Evolutionary conservation across 768 basidiomycete species (phyloP).

Genomic region (Tricholoma furcatifolium): DNA sequence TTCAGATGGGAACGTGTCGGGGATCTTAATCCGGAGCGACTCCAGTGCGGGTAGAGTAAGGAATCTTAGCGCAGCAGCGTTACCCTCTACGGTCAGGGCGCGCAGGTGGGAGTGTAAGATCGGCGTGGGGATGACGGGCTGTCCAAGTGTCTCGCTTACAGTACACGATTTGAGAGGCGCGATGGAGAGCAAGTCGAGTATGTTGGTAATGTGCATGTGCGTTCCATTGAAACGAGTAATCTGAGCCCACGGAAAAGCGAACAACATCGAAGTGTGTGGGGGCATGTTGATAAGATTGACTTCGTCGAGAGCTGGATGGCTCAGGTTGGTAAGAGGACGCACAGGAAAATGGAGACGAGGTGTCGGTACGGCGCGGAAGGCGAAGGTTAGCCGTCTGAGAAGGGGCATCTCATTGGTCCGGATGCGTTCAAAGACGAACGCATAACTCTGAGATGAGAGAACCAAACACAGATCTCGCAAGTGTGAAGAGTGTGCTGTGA

Average conservation of each 20-base stretch:
- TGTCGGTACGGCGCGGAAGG: background rate
- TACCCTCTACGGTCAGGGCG: background rate
- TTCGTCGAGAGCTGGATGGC: conserved; percentile 1
- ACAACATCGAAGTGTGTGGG: background rate
- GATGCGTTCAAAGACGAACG: background rate
- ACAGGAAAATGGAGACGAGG: background rate
- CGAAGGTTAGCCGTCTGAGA: conserved; percentile 6
- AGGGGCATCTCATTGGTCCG: background rate
- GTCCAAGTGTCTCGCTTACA: background rate
- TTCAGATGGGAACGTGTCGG: background rate
- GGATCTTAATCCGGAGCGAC: background rate
- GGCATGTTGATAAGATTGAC: conserved; percentile 9
- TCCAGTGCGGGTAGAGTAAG: conserved; percentile 10
- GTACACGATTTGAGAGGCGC: background rate
- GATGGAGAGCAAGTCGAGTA: background rate
- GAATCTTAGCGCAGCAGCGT: background rate
- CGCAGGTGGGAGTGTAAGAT: background rate
- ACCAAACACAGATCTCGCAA: conserved; percentile 12
- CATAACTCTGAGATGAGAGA: conserved; percentile 2
- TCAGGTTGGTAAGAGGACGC: background rate
- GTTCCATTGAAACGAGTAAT: conserved; percentile 2
- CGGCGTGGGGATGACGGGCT: background rate
- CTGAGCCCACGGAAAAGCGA: conserved; percentile 8
- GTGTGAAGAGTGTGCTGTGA: background rate
- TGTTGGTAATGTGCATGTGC: background rate